Conservation (phyloP, 2,329 filamentous ascomycete species). For the Pseudogymnoascus sp. region DNA sequence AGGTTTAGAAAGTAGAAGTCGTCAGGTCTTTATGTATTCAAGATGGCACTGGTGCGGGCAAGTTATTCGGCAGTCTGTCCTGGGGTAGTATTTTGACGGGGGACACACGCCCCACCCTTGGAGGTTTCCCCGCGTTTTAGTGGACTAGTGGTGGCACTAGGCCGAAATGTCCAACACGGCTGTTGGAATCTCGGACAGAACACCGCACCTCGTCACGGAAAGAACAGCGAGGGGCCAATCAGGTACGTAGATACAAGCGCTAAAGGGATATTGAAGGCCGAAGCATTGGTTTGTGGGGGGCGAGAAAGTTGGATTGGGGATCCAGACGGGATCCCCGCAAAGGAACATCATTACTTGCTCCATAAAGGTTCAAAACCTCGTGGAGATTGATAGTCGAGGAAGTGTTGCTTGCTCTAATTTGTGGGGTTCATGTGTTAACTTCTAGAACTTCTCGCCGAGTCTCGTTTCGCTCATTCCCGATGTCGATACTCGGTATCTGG, state of each 20-base stretch:
- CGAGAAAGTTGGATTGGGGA: background rate
- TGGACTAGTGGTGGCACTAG: background rate
- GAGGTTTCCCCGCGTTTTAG: conserved; percentile 1
- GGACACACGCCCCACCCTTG: background rate
- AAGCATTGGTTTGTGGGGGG: background rate
- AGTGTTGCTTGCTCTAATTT: background rate
- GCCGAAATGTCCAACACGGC: background rate
- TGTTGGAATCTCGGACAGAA: background rate
- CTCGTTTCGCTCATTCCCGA: background rate
- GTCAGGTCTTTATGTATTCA: background rate
- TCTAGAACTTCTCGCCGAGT: background rate
- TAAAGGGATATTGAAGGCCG: background rate
- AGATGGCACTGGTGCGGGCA: background rate
- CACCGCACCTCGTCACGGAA: background rate
- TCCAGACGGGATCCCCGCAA: background rate
- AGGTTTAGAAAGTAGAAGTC: background rate
- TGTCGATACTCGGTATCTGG: conserved; percentile 4
- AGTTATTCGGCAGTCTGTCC: background rate
- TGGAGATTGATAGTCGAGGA: background rate
- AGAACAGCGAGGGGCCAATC: background rate
- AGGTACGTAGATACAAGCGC: background rate
- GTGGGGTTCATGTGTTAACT: background rate
- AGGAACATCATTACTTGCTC: background rate
- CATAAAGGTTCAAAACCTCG: background rate
- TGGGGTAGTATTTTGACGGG: background rate